These are phyloP conservation scores for Zygoascus ofunaensis DNA, from an alignment of 805 yeast species.

Conservation along the genomic window DNA sequence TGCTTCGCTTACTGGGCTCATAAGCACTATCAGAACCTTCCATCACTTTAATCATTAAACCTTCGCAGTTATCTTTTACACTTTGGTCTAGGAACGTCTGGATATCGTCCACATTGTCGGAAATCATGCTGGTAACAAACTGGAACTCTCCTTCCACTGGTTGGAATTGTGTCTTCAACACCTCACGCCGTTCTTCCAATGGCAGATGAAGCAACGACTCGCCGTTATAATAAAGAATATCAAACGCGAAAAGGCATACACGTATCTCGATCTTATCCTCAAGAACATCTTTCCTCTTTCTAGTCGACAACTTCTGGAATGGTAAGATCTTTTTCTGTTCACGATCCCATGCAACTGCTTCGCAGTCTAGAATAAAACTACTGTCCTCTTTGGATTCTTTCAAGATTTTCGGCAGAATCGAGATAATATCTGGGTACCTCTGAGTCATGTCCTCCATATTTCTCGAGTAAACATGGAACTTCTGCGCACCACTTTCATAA, in stretches of 20 bases:
- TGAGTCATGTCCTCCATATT: constrained; percentile 96
- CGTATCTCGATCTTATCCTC: constrained; percentile 80
- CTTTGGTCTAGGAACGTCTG: constrained; percentile 82
- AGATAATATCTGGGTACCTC: constrained; percentile 82
- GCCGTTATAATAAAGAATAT: constrained; percentile 66
- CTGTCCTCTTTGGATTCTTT: constrained; percentile 30
- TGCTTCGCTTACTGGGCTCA: constrained; percentile 89
- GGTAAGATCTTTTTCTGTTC: constrained; percentile 74
- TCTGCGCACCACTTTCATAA: constrained; percentile 44
- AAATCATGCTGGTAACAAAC: constrained; percentile 66
- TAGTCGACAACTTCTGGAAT: constrained; percentile 83
- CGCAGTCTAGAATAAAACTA: constrained; percentile 81
- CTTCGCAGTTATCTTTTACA: constrained; percentile 85
- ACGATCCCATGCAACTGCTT: constrained; percentile 96
- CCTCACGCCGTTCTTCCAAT: constrained; percentile 58
- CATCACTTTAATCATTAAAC: constrained; percentile 87
- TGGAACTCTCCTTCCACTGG: constrained; percentile 68
- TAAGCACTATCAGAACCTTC: constrained; percentile 74
- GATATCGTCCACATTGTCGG: constrained; percentile 62
- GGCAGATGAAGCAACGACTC: constrained; percentile 59
- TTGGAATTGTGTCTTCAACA: constrained; percentile 47
- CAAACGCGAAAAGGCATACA: constrained; percentile 90
- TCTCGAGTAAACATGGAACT: constrained; percentile 74
- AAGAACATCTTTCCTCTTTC: constrained; percentile 89
- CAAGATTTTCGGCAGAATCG: constrained; percentile 54